Percentiles rank a stretch among this genome's conserved stretches.
Evolutionary conservation across 352 stramenopile species (phyloP).

Genomic region (Blastocystis sp.): DNA sequence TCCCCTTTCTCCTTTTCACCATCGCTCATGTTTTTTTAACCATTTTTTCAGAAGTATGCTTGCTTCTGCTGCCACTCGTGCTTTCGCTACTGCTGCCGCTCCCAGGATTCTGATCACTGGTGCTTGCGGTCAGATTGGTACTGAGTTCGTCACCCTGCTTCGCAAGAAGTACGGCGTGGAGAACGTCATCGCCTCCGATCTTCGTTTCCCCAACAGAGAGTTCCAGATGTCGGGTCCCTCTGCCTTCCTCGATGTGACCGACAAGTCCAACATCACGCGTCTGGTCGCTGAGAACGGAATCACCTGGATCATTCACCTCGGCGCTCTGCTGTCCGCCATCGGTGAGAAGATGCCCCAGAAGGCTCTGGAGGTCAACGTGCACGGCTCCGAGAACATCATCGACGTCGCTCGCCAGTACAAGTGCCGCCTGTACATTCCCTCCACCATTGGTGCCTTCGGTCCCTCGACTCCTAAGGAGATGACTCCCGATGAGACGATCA

Average conservation of each 20-base stretch:
- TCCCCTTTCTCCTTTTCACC: too few relatives aligned
- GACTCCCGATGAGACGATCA: slow-evolving; percentile 83
- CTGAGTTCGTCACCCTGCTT: slow-evolving; percentile 71
- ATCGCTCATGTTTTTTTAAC: too few relatives aligned
- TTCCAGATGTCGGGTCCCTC: slow-evolving; percentile 68
- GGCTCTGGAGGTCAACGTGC: slow-evolving; percentile 83
- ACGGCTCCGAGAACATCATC: slow-evolving; percentile 83
- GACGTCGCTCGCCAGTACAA: slow-evolving; percentile 83
- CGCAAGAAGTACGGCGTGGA: slow-evolving; percentile 71
- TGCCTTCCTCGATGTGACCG: slow-evolving; percentile 73
- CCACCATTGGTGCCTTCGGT: slow-evolving; percentile 85
- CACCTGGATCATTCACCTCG: slow-evolving; percentile 85
- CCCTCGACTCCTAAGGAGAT: slow-evolving; percentile 80
- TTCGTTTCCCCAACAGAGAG: slow-evolving; percentile 69
- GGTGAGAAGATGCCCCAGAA: slow-evolving; percentile 83
- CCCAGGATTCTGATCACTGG: slow-evolving; percentile 71
- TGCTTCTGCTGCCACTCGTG: slow-evolving; percentile 48
- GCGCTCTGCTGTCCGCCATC: slow-evolving; percentile 82
- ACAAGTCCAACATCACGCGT: slow-evolving; percentile 32
- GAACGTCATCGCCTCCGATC: slow-evolving; percentile 72
- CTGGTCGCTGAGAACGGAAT: slow-evolving; percentile 80
- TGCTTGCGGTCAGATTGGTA: slow-evolving; percentile 72
- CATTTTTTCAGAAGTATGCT: not conserved
- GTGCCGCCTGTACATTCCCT: slow-evolving; percentile 82
- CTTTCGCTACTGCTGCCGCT: slow-evolving; percentile 8